A percentile compares a stretch with the other conserved stretches of the same genome.
These are phyloP conservation scores for Xylaria nigripes DNA, from an alignment of 495 filamentous ascomycete species.

Conservation along the genomic window DNA sequence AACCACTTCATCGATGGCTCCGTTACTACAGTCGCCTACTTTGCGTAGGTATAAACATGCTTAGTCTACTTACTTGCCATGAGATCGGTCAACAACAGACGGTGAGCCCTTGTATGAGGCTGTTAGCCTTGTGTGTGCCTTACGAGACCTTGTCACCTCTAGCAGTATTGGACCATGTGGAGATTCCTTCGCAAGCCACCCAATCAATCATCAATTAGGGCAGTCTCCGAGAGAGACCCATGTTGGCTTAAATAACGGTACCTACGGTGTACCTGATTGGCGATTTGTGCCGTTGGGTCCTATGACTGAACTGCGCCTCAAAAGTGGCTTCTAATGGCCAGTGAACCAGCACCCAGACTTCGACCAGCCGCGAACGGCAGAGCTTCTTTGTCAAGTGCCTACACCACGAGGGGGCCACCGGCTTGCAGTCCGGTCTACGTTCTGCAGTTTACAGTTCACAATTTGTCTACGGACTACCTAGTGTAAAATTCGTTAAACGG, in stretches of 20 bases:
- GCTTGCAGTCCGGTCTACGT: conserved; percentile 1
- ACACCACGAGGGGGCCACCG: conserved; percentile 4
- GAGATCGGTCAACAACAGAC: not conserved
- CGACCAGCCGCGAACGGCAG: conserved; percentile 9
- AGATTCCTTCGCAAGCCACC: conserved; percentile 23
- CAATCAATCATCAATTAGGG: conserved; percentile 27
- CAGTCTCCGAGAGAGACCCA: not conserved
- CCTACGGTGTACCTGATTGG: not conserved
- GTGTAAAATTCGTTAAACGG: conserved; percentile 5
- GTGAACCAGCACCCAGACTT: conserved; percentile 14
- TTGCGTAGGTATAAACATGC: too few species aligned
- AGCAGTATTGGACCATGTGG: conserved; percentile 11
- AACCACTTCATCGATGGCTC: not conserved
- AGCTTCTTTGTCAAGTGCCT: not conserved
- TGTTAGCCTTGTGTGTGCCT: conserved; percentile 22
- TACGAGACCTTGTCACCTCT: conserved; percentile 9
- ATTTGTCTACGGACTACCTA: not conserved
- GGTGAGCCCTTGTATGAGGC: conserved; percentile 3
- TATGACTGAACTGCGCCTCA: conserved; percentile 26
- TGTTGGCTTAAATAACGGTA: not conserved
- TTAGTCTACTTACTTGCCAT: not conserved
- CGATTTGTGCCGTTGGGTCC: conserved; percentile 1
- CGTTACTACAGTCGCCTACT: too few species aligned
- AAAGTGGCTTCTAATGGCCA: conserved; percentile 25
- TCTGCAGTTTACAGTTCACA: not conserved